phyloP scores from a whole-genome alignment of 768 basidiomycete genomes.

The Termitomyces sp. region DNA sequence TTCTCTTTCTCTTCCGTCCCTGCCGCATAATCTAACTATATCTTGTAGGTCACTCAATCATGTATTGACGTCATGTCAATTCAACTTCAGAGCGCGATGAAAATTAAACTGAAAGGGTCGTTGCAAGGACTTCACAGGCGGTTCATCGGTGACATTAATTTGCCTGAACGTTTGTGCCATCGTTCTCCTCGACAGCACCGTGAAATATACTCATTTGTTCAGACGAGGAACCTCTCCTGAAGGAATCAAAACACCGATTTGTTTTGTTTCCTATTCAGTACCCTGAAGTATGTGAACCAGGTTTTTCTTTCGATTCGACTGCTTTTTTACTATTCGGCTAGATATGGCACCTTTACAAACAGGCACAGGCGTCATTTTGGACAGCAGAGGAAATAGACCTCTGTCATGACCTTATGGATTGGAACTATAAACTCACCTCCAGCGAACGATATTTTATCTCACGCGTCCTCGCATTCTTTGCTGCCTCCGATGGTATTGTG shows the following conservation, averaged over 20 bases:
- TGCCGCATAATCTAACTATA: neutral
- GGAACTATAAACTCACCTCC: constrained; percentile 77
- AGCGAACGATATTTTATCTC: constrained; percentile 90
- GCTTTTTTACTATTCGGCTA: constrained; percentile 25
- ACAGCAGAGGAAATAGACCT: constrained; percentile 92
- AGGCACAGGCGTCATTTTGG: constrained; percentile 93
- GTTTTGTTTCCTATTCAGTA: constrained; percentile 95
- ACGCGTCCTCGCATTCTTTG: constrained; percentile 94
- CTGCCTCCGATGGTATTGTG: constrained; percentile 93
- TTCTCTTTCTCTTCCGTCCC: too few species aligned
- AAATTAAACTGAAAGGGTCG: too few species aligned
- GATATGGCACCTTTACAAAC: constrained; percentile 98
- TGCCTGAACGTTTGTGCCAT: constrained; percentile 47
- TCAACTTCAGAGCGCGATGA: constrained; percentile 32
- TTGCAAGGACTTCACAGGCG: constrained; percentile 40
- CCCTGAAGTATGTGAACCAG: constrained; percentile 56
- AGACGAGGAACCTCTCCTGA: constrained; percentile 81
- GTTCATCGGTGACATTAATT: constrained; percentile 70
- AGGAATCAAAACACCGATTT: constrained; percentile 74
- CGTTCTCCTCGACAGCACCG: neutral
- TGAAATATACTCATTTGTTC: too few species aligned
- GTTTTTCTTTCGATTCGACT: too few species aligned
- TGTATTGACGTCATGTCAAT: constrained; percentile 4
- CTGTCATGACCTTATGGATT: constrained; percentile 81
- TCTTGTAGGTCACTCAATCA: constrained; percentile 3